phyloP scores from a whole-genome alignment of 2,329 filamentous ascomycete genomes.

The Curvularia lunata region DNA sequence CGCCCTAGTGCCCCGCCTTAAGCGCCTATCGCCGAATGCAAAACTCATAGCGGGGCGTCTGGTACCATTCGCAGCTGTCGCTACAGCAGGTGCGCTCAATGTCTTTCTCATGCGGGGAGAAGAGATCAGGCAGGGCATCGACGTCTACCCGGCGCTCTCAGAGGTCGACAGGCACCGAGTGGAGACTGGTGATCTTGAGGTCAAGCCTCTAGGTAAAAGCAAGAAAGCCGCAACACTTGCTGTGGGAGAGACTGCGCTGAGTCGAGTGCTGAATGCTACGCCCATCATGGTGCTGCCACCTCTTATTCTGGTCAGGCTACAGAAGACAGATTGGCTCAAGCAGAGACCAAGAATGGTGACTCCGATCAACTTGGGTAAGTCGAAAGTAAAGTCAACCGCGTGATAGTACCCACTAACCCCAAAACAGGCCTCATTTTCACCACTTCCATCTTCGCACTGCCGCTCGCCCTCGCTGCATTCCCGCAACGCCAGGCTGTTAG shows the following conservation, averaged over 20 bases:
- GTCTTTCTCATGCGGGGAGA: slow-evolving; percentile 98
- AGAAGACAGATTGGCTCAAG: slow-evolving; percentile 83
- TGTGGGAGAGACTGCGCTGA: slow-evolving; percentile 90
- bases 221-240: slow-evolving; percentile 86
- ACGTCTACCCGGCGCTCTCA: slow-evolving; percentile 83
- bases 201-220: slow-evolving; percentile 80
- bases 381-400: slow-evolving; percentile 62
- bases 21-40: slow-evolving; percentile 74
- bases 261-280: slow-evolving; percentile 88
- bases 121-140: slow-evolving; percentile 91
- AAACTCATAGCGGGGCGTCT: slow-evolving; percentile 80
- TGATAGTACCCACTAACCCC: slow-evolving; percentile 60
- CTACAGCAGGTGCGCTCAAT: slow-evolving; percentile 87
- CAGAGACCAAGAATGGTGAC: slow-evolving; percentile 75
- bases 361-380: slow-evolving; percentile 77
- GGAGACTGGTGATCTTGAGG: slow-evolving; percentile 65
- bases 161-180: slow-evolving; percentile 70
- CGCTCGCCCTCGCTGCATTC: slow-evolving; percentile 88
- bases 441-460: slow-evolving; percentile 87
- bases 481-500: slow-evolving; percentile 86
- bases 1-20: slow-evolving; percentile 83
- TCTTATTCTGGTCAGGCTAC: slow-evolving; percentile 80
- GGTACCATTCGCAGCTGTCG: slow-evolving; percentile 94
- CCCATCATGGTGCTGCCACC: slow-evolving; percentile 98
- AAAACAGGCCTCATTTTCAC: slow-evolving; percentile 71